Evolutionary conservation across 2,329 filamentous ascomycete genomes (phyloP), one percentile per base, ranked within the genome.

Genomic region (Fusarium illudens): DNA sequence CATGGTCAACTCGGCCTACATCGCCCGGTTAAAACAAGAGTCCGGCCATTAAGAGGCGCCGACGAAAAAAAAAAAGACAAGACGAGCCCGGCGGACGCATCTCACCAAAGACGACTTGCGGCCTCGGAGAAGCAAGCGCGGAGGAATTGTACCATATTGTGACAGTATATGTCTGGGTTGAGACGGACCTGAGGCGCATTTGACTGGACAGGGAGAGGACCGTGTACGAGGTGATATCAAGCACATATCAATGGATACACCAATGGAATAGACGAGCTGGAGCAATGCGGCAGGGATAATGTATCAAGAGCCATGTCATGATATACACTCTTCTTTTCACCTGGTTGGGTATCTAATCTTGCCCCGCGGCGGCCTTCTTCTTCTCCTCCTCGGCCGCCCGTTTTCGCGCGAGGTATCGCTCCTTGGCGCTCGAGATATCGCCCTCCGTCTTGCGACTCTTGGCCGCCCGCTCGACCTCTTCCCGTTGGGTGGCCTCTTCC

Each of bases 381-480:
- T 89, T 89, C 11, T 85, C 89, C 75, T 91, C 90, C 64, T 91
- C 92, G 1, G 89, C 90, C 60, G 92, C 91, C 73, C 83, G 84
- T 81, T 94, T 95, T 75, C 92, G 84, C 58, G 91, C 90, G 57
- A 96, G 82, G 77, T 94, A 96, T 70, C 92, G 84, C 79, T 94
- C 92, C 78, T 89, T 92, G 1, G 92, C 92, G 73, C 90, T 91
- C 73, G 87, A 90, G 65, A 95, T 91, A 52, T 95, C 92, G 17
- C 83, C 82, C 50, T 89, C 88, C 1, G 92, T 95, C 85, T 96
- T 96, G 73, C 88, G 86, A 71, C 89, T 92, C 85, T 95, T 96
- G 33, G 87, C 82, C 15, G 87, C 86, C 60, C 88, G 84, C 78
- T 92, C 89, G 19, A 90, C 74, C 65, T 87, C 84, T 67, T 81